A percentile compares a stretch with the other conserved stretches of the same genome.
Evolutionary conservation across 345 rosid genomes (phyloP).

Genomic region (Luvunga scandens): DNA sequence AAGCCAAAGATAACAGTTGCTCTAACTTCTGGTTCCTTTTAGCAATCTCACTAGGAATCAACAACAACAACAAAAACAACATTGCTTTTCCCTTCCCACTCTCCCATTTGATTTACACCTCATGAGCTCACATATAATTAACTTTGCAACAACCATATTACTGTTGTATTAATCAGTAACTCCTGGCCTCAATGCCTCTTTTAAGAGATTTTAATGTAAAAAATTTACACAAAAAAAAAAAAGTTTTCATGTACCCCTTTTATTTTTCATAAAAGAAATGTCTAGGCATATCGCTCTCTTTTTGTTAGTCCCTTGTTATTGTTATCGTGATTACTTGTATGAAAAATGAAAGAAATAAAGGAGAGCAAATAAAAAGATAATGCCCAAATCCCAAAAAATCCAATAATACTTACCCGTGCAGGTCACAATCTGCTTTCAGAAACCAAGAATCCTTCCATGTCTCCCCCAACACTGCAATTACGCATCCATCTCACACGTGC

Average conservation of each 20-base stretch:
- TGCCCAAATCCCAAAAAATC: neutral
- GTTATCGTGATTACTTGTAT: neutral
- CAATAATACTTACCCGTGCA: slow-evolving; percentile 30
- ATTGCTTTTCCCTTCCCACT: too few relatives aligned
- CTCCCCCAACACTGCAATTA: slow-evolving; percentile 60
- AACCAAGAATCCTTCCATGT: slow-evolving; percentile 63
- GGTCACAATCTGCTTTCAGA: slow-evolving; percentile 68
- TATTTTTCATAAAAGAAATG: too few relatives aligned
- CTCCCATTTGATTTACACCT: neutral
- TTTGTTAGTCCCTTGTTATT: neutral
- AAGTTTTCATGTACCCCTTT: too few relatives aligned
- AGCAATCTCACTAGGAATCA: slow-evolving; percentile 28
- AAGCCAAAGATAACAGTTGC: slow-evolving; percentile 67
- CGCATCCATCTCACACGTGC: slow-evolving; percentile 34
- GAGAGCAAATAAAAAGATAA: neutral
- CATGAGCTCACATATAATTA: slow-evolving; percentile 19
- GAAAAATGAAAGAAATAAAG: neutral
- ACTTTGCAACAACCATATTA: too few relatives aligned
- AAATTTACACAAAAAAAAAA: too few relatives aligned
- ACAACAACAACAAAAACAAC: neutral
- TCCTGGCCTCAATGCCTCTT: too few relatives aligned
- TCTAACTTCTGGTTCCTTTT: slow-evolving; percentile 34
- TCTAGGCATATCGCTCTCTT: too few relatives aligned
- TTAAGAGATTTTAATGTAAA: too few relatives aligned
- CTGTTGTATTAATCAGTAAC: too few relatives aligned